Evolutionary conservation across 495 filamentous ascomycete species (phyloP).

Genomic region (Hypoxylon rickii): DNA sequence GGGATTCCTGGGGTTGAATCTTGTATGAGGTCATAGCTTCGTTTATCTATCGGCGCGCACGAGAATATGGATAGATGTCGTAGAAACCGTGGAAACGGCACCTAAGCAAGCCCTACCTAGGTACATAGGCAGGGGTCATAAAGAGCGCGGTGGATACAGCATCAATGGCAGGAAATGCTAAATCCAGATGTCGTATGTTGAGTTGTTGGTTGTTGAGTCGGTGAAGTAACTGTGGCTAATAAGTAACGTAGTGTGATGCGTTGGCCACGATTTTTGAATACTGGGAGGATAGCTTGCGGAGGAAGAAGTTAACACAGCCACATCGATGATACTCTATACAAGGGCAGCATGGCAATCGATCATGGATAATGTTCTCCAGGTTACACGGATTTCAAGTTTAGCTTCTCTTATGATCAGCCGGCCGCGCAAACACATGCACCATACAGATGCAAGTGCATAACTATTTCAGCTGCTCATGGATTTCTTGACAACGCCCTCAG

Average conservation of each 20-base stretch:
- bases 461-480: conserved; percentile 31
- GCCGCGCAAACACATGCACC: not conserved
- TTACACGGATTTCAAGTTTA: not conserved
- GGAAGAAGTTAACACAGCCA: conserved; percentile 18
- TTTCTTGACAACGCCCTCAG: conserved; percentile 8
- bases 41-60: conserved; percentile 5
- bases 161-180: too few species aligned
- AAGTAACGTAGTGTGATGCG: conserved; percentile 24
- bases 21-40: conserved; percentile 31
- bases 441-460: conserved; percentile 2
- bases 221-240: conserved; percentile 31
- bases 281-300: too few species aligned
- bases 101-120: too few species aligned
- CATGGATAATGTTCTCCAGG: too few species aligned
- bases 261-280: too few species aligned
- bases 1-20: not conserved
- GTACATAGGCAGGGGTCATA: too few species aligned
- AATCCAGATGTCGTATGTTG: conserved; percentile 1
- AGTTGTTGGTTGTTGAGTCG: conserved; percentile 15
- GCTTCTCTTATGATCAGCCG: conserved; percentile 4
- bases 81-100: too few species aligned
- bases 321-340: too few species aligned
- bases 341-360: too few species aligned
- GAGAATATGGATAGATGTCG: not conserved
- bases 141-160: too few species aligned